Evolutionary conservation across 176 grass and related monocot species (phyloP).

Genomic region (Chrysopogon serrulatus): DNA sequence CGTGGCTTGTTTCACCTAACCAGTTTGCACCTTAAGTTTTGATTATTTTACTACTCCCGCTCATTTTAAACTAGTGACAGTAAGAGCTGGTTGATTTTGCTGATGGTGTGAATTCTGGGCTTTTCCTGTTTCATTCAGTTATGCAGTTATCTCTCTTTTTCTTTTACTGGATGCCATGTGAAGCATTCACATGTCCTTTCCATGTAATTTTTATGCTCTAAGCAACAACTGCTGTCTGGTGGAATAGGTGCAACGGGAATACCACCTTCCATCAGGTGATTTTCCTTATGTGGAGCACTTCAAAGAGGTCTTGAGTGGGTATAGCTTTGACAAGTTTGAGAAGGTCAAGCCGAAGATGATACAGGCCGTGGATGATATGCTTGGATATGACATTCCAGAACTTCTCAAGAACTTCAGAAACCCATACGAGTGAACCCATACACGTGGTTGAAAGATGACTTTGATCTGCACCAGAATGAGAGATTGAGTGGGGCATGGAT

Average conservation of each 20-base stretch:
- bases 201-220: not conserved
- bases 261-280: slow-evolving; percentile 77
- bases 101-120: not conserved
- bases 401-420: slow-evolving; percentile 87
- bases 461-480: not conserved
- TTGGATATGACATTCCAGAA: slow-evolving; percentile 90
- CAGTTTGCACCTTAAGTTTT: not conserved
- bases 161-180: not conserved
- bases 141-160: not conserved
- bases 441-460: not conserved
- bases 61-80: not conserved
- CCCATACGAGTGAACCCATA: slow-evolving; percentile 60
- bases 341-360: slow-evolving; percentile 97
- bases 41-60: not conserved
- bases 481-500: not conserved
- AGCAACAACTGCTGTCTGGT: not conserved
- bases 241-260: slow-evolving; percentile 78
- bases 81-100: not conserved
- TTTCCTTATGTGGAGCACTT: slow-evolving; percentile 91
- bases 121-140: not conserved
- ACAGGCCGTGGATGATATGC: slow-evolving; percentile 89
- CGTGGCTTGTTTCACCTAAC: not conserved
- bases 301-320: slow-evolving; percentile 71
- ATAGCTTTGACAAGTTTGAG: slow-evolving; percentile 94
- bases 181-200: not conserved